A percentile compares a stretch with the other conserved stretches of the same genome.
Evolutionary conservation across 495 filamentous ascomycete species (phyloP).

Genomic region (Neurospora sp.): DNA sequence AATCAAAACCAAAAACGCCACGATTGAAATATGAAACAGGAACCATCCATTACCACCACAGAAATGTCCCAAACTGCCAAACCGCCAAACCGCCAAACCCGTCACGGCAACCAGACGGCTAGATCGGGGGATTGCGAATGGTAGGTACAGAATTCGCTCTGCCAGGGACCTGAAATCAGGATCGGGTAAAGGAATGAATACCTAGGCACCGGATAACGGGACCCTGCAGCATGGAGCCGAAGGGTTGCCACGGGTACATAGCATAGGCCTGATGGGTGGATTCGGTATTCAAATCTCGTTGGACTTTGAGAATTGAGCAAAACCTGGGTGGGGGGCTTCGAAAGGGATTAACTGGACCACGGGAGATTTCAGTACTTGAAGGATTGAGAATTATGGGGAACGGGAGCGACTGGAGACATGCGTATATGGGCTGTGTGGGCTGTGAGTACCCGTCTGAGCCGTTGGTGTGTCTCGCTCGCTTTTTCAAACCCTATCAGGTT

Average conservation of each 20-base stretch:
- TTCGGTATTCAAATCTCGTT: neutral
- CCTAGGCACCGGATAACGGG: neutral
- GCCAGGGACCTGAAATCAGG: neutral
- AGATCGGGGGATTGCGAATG: neutral
- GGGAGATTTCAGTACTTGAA: neutral
- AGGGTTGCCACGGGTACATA: neutral
- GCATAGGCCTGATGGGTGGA: neutral
- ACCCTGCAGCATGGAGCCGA: neutral
- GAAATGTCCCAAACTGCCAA: neutral
- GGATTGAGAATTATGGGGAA: neutral
- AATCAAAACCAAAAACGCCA: neutral
- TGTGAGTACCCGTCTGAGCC: neutral
- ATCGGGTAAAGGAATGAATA: neutral
- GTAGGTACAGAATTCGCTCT: neutral
- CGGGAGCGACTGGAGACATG: neutral
- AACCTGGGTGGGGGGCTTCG: neutral
- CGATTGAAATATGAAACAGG: neutral
- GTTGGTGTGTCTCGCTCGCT: neutral
- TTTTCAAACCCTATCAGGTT: neutral
- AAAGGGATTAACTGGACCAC: neutral
- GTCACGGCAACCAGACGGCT: neutral
- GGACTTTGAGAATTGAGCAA: neutral
- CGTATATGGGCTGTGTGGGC: neutral
- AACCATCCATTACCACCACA: neutral
- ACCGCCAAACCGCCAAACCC: neutral